Conservation (phyloP, 2,329 filamentous ascomycete species). For the Trichoderma sp. region DNA sequence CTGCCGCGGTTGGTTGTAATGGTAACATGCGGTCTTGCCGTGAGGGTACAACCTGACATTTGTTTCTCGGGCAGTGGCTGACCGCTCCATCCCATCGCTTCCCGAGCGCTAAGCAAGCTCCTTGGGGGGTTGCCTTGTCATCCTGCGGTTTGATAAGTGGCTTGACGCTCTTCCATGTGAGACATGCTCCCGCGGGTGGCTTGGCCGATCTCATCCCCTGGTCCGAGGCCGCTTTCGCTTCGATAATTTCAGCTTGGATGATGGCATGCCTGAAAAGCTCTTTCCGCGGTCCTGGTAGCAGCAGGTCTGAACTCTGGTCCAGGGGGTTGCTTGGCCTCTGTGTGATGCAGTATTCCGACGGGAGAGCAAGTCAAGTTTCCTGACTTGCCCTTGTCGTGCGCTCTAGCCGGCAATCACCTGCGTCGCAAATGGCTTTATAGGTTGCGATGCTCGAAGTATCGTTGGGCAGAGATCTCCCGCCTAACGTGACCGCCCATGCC, state of each 20-base stretch:
- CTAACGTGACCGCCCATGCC: not conserved
- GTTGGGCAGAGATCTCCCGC: not conserved
- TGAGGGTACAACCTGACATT: not conserved
- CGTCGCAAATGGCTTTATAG: not conserved
- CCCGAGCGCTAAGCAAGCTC: slow-evolving; percentile 11
- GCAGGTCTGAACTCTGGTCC: not conserved
- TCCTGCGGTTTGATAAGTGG: slow-evolving; percentile 3
- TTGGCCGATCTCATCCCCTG: slow-evolving; percentile 19
- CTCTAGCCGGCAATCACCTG: not conserved
- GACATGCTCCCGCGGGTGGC: slow-evolving; percentile 20
- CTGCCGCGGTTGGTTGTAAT: not conserved
- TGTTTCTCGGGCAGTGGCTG: not conserved
- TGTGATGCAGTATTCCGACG: not conserved
- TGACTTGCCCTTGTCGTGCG: slow-evolving; percentile 5
- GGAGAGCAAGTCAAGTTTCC: not conserved
- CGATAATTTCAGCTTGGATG: not conserved
- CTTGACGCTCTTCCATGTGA: slow-evolving; percentile 20
- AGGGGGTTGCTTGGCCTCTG: not conserved
- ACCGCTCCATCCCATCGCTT: slow-evolving; percentile 6
- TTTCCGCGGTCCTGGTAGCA: not conserved
- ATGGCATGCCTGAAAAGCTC: not conserved
- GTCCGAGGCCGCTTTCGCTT: slow-evolving; percentile 5
- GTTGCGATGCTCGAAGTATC: not conserved
- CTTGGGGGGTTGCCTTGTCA: slow-evolving; percentile 1
- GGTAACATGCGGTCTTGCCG: slow-evolving; percentile 4